phyloP scores from a whole-genome alignment of 2,329 filamentous ascomycete species.

The Dactylonectria macrodidyma region DNA sequence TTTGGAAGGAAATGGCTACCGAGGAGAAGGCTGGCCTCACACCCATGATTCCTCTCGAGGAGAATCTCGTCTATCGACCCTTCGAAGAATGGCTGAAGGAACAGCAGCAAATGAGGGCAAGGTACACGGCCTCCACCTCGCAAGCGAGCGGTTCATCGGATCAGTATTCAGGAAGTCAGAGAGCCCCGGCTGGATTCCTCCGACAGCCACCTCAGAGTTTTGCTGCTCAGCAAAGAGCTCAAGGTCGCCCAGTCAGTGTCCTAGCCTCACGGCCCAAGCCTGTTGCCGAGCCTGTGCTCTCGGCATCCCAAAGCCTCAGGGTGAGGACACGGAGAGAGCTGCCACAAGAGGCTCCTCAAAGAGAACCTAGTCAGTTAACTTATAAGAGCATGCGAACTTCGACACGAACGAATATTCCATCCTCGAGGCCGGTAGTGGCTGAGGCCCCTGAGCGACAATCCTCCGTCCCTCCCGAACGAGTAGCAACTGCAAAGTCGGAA shows the following conservation, averaged over 20 bases:
- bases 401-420: constrained; percentile 47
- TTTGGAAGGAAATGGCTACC: constrained; percentile 77
- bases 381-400: constrained; percentile 49
- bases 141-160: constrained; percentile 49
- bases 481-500: constrained; percentile 45
- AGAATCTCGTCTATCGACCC: constrained; percentile 75
- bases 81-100: constrained; percentile 74
- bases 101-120: constrained; percentile 58
- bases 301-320: constrained; percentile 51
- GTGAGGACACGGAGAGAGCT: constrained; percentile 48
- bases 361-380: constrained; percentile 41
- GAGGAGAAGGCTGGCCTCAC: constrained; percentile 78
- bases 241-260: constrained; percentile 60
- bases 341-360: constrained; percentile 41
- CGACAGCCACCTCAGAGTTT: constrained; percentile 74
- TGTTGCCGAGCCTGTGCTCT: constrained; percentile 40
- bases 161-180: constrained; percentile 54
- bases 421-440: constrained; percentile 46
- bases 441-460: constrained; percentile 50
- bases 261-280: constrained; percentile 46
- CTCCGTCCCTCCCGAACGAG: constrained; percentile 45
- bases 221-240: constrained; percentile 75
- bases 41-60: constrained; percentile 73
- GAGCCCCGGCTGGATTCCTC: constrained; percentile 60
- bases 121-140: constrained; percentile 49